These are phyloP conservation scores for Paraphaeosphaeria sporulosa DNA, from an alignment of 2,329 filamentous ascomycete genomes.

Conservation along the genomic window DNA sequence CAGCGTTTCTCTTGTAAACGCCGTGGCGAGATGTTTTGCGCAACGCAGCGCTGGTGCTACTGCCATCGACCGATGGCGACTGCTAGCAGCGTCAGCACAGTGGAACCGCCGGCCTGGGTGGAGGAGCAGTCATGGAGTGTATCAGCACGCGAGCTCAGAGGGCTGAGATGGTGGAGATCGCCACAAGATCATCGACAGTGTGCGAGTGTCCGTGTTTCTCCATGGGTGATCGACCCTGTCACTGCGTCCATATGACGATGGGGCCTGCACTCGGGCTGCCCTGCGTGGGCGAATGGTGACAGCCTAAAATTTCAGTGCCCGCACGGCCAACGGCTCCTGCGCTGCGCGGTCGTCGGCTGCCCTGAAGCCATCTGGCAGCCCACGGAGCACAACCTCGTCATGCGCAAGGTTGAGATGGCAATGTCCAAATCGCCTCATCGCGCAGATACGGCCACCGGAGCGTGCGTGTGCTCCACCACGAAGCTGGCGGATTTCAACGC, in stretches of 20 bases:
- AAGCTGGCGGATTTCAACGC: not conserved
- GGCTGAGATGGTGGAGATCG: slow-evolving; percentile 15
- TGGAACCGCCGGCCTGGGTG: slow-evolving; percentile 8
- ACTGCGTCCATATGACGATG: slow-evolving; percentile 32
- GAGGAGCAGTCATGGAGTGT: slow-evolving; percentile 20
- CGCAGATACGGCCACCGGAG: too few relatives aligned
- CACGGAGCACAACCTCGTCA: not conserved
- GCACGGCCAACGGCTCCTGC: slow-evolving; percentile 19
- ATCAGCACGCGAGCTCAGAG: slow-evolving; percentile 30
- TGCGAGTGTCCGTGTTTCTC: slow-evolving; percentile 40
- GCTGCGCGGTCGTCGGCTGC: not conserved
- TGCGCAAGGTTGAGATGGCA: not conserved
- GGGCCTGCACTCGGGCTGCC: slow-evolving; percentile 16
- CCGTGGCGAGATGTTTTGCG: slow-evolving; percentile 30
- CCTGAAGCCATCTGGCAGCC: not conserved
- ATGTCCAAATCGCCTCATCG: too few relatives aligned
- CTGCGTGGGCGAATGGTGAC: slow-evolving; percentile 32
- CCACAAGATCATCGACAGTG: slow-evolving; percentile 36
- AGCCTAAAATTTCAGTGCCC: slow-evolving; percentile 26
- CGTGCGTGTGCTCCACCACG: too few relatives aligned
- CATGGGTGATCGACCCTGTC: slow-evolving; percentile 46
- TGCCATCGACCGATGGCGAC: slow-evolving; percentile 10
- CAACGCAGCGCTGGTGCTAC: slow-evolving; percentile 6
- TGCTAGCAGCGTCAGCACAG: not conserved
- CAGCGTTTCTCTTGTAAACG: slow-evolving; percentile 24